Conservation (phyloP, 164 flowering plant genomes). For the Platanus orientalis region DNA sequence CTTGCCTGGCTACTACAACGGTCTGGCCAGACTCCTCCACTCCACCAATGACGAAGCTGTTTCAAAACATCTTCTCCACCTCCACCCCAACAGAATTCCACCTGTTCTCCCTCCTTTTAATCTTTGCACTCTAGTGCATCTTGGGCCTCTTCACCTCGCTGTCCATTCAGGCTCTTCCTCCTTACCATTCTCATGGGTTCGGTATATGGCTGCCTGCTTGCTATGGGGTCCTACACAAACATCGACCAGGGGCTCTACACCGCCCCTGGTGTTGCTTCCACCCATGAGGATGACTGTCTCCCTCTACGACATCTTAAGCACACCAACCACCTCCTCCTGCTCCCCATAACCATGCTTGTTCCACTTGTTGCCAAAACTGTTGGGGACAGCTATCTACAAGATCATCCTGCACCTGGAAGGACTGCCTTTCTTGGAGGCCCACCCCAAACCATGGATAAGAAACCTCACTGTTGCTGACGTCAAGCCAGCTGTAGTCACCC, state of each 20-base stretch:
- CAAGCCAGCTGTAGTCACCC: conserved; percentile 59
- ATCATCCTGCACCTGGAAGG: conserved; percentile 80
- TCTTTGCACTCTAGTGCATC: conserved; percentile 60
- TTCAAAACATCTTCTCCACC: conserved; percentile 80
- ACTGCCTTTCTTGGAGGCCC: conserved; percentile 73
- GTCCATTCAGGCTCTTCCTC: conserved; percentile 95
- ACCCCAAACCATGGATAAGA: conserved; percentile 93
- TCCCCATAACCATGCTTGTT: conserved; percentile 88
- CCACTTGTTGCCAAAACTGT: conserved; percentile 85
- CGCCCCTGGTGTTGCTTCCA: conserved; percentile 87
- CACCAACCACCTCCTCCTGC: conserved; percentile 81
- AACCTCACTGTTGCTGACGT: conserved; percentile 74
- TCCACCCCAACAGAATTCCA: conserved; percentile 59
- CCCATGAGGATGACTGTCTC: conserved; percentile 99
- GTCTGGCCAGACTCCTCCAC: conserved; percentile 81
- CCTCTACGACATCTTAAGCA: conserved; percentile 92
- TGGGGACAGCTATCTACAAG: conserved; percentile 82
- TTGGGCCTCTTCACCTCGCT: conserved; percentile 81
- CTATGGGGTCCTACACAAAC: conserved; percentile 57
- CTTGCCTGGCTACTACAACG: conserved; percentile 80
- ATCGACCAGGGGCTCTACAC: conserved; percentile 88
- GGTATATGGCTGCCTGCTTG: conserved; percentile 72
- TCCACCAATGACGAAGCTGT: conserved; percentile 86
- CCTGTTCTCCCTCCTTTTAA: conserved; percentile 50
- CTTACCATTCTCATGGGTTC: conserved; percentile 93